A percentile compares a stretch with the other conserved stretches of the same genome.
Evolutionary conservation across 768 basidiomycete species (phyloP).

Genomic region (Leucosporidium scottii): DNA sequence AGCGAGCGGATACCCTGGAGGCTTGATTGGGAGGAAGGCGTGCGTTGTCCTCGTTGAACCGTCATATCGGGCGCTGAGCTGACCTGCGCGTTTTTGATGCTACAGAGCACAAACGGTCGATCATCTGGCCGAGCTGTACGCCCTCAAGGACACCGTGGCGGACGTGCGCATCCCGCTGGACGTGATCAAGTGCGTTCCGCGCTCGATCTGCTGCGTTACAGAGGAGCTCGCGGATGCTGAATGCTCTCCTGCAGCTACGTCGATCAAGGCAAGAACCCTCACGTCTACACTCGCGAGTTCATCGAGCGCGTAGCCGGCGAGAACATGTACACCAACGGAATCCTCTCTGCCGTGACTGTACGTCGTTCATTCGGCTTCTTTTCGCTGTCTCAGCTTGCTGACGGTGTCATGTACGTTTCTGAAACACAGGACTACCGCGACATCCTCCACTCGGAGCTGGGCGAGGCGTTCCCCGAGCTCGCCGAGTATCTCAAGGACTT

Average conservation of each 20-base stretch:
- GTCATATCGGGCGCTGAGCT: not conserved
- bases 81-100: not conserved
- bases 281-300: slow-evolving; percentile 33
- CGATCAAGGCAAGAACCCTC: slow-evolving; percentile 38
- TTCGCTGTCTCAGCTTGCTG: not conserved
- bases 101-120: slow-evolving; percentile 30
- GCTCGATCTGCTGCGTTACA: no score
- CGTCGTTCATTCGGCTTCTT: not conserved
- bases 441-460: slow-evolving; percentile 17
- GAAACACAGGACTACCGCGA: slow-evolving; percentile 26
- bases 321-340: slow-evolving; percentile 39
- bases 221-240: not conserved
- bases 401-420: not conserved
- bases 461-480: slow-evolving; percentile 32
- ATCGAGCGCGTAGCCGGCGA: slow-evolving; percentile 36
- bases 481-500: slow-evolving; percentile 1
- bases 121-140: slow-evolving; percentile 12
- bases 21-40: slow-evolving; percentile 30
- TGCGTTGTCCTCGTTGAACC: not conserved
- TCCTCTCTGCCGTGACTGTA: slow-evolving; percentile 34
- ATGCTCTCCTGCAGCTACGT: slow-evolving; percentile 22
- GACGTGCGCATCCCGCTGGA: slow-evolving; percentile 26
- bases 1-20: slow-evolving; percentile 20
- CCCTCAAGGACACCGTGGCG: slow-evolving; percentile 7
- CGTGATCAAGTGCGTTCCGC: slow-evolving; percentile 23